These are phyloP conservation scores for Arabis alpina DNA, from an alignment of 345 rosid genomes.

Conservation along the genomic window DNA sequence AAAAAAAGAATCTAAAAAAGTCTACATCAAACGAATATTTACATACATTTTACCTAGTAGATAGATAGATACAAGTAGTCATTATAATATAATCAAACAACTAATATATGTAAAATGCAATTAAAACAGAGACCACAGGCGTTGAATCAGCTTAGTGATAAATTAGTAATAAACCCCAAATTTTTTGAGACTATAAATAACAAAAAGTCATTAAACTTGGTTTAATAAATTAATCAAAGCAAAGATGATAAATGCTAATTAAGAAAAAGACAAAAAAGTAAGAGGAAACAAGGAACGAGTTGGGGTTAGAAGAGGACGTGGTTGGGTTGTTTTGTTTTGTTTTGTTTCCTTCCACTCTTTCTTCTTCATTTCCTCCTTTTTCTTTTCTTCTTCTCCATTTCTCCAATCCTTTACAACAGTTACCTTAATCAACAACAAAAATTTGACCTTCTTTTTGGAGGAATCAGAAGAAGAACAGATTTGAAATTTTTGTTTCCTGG, in stretches of 20 bases:
- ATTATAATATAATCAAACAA: conserved; percentile 14
- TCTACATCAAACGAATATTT: conserved; percentile 36
- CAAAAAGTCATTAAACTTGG: conserved; percentile 33
- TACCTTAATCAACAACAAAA: background rate
- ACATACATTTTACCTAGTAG: conserved; percentile 17
- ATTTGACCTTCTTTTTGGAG: background rate
- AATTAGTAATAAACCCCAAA: conserved; percentile 31
- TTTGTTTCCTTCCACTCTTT: conserved; percentile 44
- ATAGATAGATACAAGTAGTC: conserved; percentile 10
- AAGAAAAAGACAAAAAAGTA: conserved; percentile 39
- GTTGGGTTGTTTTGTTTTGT: conserved; percentile 43
- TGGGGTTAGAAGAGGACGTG: conserved; percentile 44
- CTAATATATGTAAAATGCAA: conserved; percentile 12
- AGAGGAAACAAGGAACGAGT: conserved; percentile 26
- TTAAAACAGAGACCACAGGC: conserved; percentile 30
- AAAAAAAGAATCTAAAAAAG: conserved; percentile 6
- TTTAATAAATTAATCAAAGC: conserved; percentile 13
- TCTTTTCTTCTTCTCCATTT: conserved; percentile 18
- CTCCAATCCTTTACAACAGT: conserved; percentile 20
- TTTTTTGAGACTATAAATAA: conserved; percentile 36
- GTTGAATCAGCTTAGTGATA: conserved; percentile 36
- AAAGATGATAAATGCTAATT: conserved; percentile 26
- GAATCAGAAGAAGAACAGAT: conserved; percentile 2
- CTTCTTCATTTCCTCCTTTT: conserved; percentile 38
- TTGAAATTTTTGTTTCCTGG: background rate